Evolutionary conservation across 1,284 basidiomycete species (phyloP).

Genomic region (Takashimella koratensis): DNA sequence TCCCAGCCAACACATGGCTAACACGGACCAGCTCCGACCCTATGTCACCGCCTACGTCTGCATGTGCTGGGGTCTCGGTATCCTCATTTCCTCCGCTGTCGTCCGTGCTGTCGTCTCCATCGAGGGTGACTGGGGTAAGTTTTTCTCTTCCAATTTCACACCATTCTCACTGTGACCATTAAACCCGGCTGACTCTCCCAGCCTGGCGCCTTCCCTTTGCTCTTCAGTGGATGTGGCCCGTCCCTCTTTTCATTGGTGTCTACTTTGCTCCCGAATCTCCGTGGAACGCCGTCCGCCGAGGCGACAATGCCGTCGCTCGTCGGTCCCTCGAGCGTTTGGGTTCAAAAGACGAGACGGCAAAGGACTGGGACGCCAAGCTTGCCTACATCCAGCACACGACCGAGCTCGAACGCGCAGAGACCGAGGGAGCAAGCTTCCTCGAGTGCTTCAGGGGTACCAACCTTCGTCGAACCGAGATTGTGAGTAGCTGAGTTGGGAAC

Average conservation of each 20-base stretch:
- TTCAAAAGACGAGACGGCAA: conserved; percentile 13
- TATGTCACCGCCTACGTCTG: conserved; percentile 54
- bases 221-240: conserved; percentile 47
- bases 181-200: conserved; percentile 2
- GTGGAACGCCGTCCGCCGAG: conserved; percentile 38
- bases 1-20: not conserved
- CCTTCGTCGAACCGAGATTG: conserved; percentile 19
- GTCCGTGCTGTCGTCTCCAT: conserved; percentile 41
- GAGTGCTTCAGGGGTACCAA: conserved; percentile 31
- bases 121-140: conserved; percentile 38
- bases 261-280: conserved; percentile 41
- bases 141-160: no score
- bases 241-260: conserved; percentile 38
- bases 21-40: conserved; percentile 39
- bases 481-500: no score
- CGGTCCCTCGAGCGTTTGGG: conserved; percentile 10
- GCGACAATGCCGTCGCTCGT: conserved; percentile 16
- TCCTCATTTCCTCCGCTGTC: conserved; percentile 50
- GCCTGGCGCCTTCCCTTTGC: conserved; percentile 18
- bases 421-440: conserved; percentile 20
- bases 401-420: conserved; percentile 28
- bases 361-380: conserved; percentile 22
- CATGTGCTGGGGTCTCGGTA: conserved; percentile 53
- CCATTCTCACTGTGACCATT: no score
- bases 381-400: conserved; percentile 38